phyloP scores from a whole-genome alignment of 768 basidiomycete genomes.

The Leucocoprinus birnbaumii region DNA sequence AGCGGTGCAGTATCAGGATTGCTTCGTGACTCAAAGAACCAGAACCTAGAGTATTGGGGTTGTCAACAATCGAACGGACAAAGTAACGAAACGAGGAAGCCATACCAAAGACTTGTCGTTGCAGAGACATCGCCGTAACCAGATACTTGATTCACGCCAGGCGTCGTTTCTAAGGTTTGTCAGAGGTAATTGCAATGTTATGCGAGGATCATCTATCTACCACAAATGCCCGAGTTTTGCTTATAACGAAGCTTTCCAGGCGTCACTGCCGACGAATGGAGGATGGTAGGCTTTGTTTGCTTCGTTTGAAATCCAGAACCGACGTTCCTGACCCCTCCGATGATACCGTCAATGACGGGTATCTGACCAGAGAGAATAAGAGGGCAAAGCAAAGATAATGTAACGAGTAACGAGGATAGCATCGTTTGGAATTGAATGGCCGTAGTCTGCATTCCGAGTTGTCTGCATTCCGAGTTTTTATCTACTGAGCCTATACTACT shows the following conservation, averaged over 20 bases:
- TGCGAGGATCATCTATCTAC: too few relatives aligned
- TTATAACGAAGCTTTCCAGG: conserved; percentile 52
- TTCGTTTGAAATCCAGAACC: too few relatives aligned
- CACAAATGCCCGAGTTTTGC: conserved; percentile 63
- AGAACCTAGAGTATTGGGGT: conserved; percentile 43
- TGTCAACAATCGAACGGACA: background rate
- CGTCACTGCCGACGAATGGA: conserved; percentile 23
- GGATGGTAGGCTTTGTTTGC: conserved; percentile 14
- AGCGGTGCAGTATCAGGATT: conserved; percentile 61
- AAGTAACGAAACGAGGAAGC: background rate
- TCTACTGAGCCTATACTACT: too few relatives aligned
- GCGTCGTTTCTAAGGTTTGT: conserved; percentile 45
- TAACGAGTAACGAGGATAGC: background rate
- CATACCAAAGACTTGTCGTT: conserved; percentile 56
- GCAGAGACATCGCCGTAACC: conserved; percentile 61
- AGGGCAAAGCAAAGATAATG: background rate
- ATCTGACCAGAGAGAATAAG: conserved; percentile 31
- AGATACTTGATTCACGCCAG: conserved; percentile 58
- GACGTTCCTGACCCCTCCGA: conserved; percentile 41
- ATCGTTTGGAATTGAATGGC: too few relatives aligned
- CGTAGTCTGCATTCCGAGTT: too few relatives aligned
- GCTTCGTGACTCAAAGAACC: conserved; percentile 66
- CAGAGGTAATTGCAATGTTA: too few relatives aligned
- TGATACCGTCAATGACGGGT: conserved; percentile 45
- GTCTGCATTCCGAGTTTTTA: too few relatives aligned